phyloP scores from a whole-genome alignment of 202 grass and related monocot species.

The Sporobolus alterniflorus region DNA sequence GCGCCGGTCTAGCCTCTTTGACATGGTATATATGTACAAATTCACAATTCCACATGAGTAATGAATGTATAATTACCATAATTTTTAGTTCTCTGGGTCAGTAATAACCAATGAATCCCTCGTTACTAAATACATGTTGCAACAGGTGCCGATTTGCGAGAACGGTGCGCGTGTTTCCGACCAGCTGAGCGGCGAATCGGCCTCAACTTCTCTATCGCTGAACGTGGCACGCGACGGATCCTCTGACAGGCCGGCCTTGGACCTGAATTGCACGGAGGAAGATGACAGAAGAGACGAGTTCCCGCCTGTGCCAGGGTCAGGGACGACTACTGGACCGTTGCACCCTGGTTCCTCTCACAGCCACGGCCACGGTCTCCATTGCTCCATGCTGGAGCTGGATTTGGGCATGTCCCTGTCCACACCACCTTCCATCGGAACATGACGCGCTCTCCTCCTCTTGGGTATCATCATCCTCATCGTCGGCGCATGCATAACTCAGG shows the following conservation, averaged over 20 bases:
- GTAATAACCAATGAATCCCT: not conserved
- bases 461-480: not conserved
- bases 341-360: conserved; percentile 26
- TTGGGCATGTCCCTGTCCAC: conserved; percentile 49
- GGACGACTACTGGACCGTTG: not conserved
- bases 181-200: not conserved
- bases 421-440: conserved; percentile 49
- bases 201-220: conserved; percentile 38
- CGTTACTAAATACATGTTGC: not conserved
- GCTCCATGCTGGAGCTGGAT: conserved; percentile 47
- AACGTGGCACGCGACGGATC: not conserved
- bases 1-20: conserved; percentile 82
- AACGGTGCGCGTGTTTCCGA: conserved; percentile 15
- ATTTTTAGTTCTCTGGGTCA: not conserved
- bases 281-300: not conserved
- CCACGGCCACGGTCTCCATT: conserved; percentile 31
- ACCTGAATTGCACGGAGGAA: conserved; percentile 47
- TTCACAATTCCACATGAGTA: no score
- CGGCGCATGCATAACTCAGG: not conserved
- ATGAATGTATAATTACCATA: no score
- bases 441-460: not conserved
- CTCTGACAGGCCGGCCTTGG: conserved; percentile 29
- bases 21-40: conserved; percentile 79
- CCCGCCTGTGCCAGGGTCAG: conserved; percentile 6
- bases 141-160: conserved; percentile 56